These are phyloP conservation scores for Acanthochlamys bracteata DNA, from an alignment of 106 monocot species.

Conservation along the genomic window DNA sequence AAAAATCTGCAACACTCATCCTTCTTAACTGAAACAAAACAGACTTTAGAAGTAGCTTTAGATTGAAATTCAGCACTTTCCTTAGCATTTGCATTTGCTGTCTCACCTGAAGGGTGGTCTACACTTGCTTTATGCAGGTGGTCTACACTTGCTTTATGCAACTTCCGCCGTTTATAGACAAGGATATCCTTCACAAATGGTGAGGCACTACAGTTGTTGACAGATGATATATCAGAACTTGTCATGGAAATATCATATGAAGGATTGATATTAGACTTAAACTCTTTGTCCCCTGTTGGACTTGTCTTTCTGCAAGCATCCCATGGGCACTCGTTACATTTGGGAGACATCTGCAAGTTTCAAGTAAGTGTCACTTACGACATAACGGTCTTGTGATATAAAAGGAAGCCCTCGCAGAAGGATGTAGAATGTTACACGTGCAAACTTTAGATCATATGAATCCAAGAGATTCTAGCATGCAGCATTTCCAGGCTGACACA, in stretches of 20 bases:
- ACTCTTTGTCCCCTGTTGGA: background rate
- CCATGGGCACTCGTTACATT: background rate
- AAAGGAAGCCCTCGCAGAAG: background rate
- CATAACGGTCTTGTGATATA: background rate
- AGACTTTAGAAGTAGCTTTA: constrained; percentile 8
- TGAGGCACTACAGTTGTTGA: constrained; percentile 5
- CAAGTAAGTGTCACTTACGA: background rate
- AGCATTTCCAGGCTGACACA: background rate
- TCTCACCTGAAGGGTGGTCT: constrained; percentile 27
- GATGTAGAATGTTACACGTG: no score
- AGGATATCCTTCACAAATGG: constrained; percentile 14
- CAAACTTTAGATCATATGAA: no score
- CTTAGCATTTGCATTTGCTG: constrained; percentile 5
- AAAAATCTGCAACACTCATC: constrained; percentile 7
- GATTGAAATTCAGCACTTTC: constrained; percentile 7
- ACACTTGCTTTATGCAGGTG: no score
- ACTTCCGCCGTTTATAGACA: constrained; percentile 47
- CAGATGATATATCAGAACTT: constrained; percentile 17
- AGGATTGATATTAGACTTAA: background rate
- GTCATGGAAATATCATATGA: background rate
- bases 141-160: constrained; percentile 21
- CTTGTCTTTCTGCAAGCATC: background rate
- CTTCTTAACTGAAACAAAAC: constrained; percentile 1
- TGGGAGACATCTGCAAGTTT: constrained; percentile 8
- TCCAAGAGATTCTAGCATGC: background rate